Evolutionary conservation across 2,329 filamentous ascomycete species (phyloP), one percentile per base, ranked within the genome.

Genomic region (Fusarium drepaniforme): DNA sequence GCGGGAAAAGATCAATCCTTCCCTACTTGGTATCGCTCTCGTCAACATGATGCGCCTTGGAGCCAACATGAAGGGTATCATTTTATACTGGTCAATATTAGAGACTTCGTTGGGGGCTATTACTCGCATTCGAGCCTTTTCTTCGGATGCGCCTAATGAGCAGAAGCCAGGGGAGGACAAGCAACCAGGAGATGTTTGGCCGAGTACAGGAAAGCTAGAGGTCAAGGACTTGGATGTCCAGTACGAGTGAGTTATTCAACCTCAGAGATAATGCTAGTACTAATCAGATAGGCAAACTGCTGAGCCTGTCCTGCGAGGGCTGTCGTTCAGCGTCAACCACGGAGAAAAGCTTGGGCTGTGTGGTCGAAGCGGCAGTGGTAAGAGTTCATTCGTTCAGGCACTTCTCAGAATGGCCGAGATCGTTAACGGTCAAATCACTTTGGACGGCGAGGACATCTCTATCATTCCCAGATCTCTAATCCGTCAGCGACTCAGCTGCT

Each of bases 321-420:
- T 86, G 3, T 78, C 75, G 1, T 72, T 86, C 4, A 70, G 69
- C 11, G 77, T 86, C 30, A 66, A 70, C 0, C 74, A 80, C 0
- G 82, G 84, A 1, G 79, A 84, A 28, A 86, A 83, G 49, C 76
- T 86, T 18, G 85, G 83, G 5, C 75, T 86, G 9, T 85, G 83
- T 21, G 90, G 90, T 1, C 80, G 85, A n/a, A 85, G 81, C 3
- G 85, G 85, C 1, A 83, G 82, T 28, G 82, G 80, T 1, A 83
- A 82, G 68, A 83, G 81, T 30, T 82, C 80, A 0, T 81, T 89
- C 2, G 78, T 88, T 0, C 80, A 85, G 28, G 83, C 85, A 0
- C 80, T 90, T 0, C 83, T 89, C 30, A 83, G 87, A 16, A 84
- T 90, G 77, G 78, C 88, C 5, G 85, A 89, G 28, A 79, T 84